Evolutionary conservation across 805 yeast species (phyloP), one percentile per base, ranked within the genome.

Genomic region (Candida ponderosae): DNA sequence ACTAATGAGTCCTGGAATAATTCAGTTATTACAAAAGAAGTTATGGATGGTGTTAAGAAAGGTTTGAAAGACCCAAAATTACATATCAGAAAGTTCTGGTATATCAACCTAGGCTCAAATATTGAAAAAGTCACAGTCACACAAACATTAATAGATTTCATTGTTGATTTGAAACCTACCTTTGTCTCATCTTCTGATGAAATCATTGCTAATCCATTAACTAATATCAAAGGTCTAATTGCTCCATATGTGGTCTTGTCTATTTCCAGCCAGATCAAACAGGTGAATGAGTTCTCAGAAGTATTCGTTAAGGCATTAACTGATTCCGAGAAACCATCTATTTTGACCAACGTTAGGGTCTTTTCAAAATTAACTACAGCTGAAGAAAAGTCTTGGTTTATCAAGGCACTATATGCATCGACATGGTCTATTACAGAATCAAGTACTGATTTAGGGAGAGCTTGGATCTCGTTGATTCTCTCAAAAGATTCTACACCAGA

Each of bases 61-160:
- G 96, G 96, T 1, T 60, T 87, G 13, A 53, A 59, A 13, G 89
- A 84, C 29, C 70, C 82, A 48, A 84, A 83, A 45, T 57, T 70
- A 11, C 72, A 72, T 24, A 57, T 84, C 18, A 72, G 81, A 46
- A 76, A 74, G 50, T 60, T 75, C 17, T 90, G 97, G 97, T 68
- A 71, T 38, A 51, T 66, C 28, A 57, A 73, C 27, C 50, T 81
- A 14, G 79, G 76, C 5, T 45, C 53, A 1, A 45, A 53, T 6
- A 35, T 68, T 3, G 36, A 50, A 4, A 28, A 37, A 2, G 18
- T 40, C 7, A 36, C 40, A 21, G 11, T 33, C 5, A 44, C 39
- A 27, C 46, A 37, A 5, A 14, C 18, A 5, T 18, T 49, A 17
- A 32, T 14, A 5, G 14, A 31, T 6, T 53, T 60, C 29, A 30